phyloP scores from a whole-genome alignment of 1,284 basidiomycete genomes.

The Microbotryum lychnidis-dioicae region DNA sequence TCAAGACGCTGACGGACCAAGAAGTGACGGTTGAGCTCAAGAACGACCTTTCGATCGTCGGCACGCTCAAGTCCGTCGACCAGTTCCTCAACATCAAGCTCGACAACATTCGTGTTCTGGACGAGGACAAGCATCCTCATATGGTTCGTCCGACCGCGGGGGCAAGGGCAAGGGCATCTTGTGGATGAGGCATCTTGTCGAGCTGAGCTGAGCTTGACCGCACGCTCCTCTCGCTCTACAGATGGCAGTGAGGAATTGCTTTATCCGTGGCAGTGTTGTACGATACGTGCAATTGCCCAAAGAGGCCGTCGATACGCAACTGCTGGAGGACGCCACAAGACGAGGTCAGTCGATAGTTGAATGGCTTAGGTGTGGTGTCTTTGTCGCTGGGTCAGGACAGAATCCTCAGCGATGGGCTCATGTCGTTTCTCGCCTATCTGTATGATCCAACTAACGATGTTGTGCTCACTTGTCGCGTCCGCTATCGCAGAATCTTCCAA shows the following conservation, averaged over 20 bases:
- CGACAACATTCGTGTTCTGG: slow-evolving; percentile 86
- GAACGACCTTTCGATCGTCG: slow-evolving; percentile 96
- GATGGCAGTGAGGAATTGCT: slow-evolving; percentile 99
- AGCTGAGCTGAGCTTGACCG: neutral
- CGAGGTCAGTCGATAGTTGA: slow-evolving; percentile 49
- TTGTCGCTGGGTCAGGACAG: too few relatives aligned
- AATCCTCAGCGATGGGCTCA: too few relatives aligned
- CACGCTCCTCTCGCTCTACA: slow-evolving; percentile 40
- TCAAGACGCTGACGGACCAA: slow-evolving; percentile 82
- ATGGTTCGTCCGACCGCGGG: slow-evolving; percentile 57
- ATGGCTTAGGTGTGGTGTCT: too few relatives aligned
- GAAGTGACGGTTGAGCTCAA: slow-evolving; percentile 93
- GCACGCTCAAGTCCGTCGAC: slow-evolving; percentile 93
- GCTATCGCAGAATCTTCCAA: too few relatives aligned
- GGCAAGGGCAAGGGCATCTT: neutral
- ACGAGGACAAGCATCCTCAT: slow-evolving; percentile 89
- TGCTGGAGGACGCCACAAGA: slow-evolving; percentile 93
- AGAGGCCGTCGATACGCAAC: slow-evolving; percentile 86
- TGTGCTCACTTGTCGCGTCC: too few relatives aligned
- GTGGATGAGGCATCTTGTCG: neutral
- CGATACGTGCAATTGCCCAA: slow-evolving; percentile 92
- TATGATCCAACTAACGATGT: too few relatives aligned
- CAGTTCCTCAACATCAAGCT: slow-evolving; percentile 99
- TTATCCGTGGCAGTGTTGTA: slow-evolving; percentile 96
- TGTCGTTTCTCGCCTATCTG: too few relatives aligned